Base-by-base conservation (phyloP, 495 filamentous ascomycete species). In the Pyrenula massariospora region DNA sequence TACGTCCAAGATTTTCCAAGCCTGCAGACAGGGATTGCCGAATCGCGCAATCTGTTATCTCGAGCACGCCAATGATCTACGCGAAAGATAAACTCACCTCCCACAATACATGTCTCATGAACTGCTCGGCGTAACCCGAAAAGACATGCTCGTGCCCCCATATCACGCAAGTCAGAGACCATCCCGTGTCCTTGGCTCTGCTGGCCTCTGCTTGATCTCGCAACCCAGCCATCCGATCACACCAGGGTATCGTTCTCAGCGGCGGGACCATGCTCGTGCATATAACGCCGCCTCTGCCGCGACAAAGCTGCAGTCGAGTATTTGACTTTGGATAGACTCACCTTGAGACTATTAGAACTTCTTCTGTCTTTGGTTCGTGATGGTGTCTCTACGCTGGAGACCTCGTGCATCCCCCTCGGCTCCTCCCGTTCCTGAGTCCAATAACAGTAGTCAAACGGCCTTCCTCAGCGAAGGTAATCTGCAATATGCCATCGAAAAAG, bases 401-500 rank as follows among this genome's bases (percentile, higher is more conserved):
- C 15, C 31, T 42, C 31, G 31, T 5, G 31, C 31, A 5, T 5
- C 31, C 15, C 31, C 31, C 31, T 42, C n/a, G n/a, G n/a, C n/a
- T n/a, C n/a, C 15, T 42, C 31, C 5, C 5, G 15, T 8, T 42
- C 31, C 8, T 8, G 8, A 42, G 5, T 8, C 5, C 15, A 15
- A 8, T 42, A 42, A 42, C 15, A 15, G 15, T 8, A 42, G 31
- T 15, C 31, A 42, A 42, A 62, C 52, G 52, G 73, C 73, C 50
- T 8, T 42, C 15, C 31, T 42, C 31, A 42, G 8, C 15, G 31
- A 42, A 42, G 77, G 77, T 25, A 69, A 68, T 48, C 66, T 79
- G 10, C 63, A 76, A 42, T 84, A 74, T 58, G 76, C 73, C 10
- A 64, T 70, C 19, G 79, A 74, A 55, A 73, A 75, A 52, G 82